These are phyloP conservation scores for Phytophthora tentaculata DNA, from an alignment of 352 stramenopile genomes.

Conservation along the genomic window DNA sequence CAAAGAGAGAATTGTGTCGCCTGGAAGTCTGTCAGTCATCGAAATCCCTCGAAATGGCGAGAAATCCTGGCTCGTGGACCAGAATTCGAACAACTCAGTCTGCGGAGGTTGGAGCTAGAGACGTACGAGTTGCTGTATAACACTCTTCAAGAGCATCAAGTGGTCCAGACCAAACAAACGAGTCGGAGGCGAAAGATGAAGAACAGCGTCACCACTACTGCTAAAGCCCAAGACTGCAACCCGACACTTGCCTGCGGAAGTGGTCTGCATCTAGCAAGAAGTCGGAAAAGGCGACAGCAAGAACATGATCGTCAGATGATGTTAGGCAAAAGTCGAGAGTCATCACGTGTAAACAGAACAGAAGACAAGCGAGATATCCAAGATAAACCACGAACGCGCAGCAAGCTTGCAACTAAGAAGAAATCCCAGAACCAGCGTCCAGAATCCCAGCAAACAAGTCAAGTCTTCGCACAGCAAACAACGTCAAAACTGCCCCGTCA, in stretches of 20 bases:
- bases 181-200: conserved; percentile 8
- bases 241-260: conserved; percentile 37
- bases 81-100: conserved; percentile 42
- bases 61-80: conserved; percentile 49
- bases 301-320: conserved; percentile 34
- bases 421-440: conserved; percentile 11
- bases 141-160: conserved; percentile 28
- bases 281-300: conserved; percentile 36
- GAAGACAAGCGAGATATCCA: conserved; percentile 9
- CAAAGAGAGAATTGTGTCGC: conserved; percentile 3
- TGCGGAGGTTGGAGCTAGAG: conserved; percentile 46
- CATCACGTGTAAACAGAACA: not conserved
- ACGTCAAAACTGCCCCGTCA: conserved; percentile 4
- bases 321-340: conserved; percentile 20
- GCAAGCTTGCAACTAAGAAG: conserved; percentile 25
- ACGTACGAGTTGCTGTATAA: conserved; percentile 56
- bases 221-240: conserved; percentile 2
- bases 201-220: conserved; percentile 9
- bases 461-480: conserved; percentile 6
- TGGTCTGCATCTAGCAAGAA: conserved; percentile 44
- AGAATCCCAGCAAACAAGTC: not conserved
- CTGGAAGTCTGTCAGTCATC: conserved; percentile 2
- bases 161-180: conserved; percentile 1
- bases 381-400: conserved; percentile 20
- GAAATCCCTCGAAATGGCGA: conserved; percentile 48